A percentile compares a stretch with the other conserved stretches of the same genome.
These are phyloP conservation scores for Botryotinia calthae DNA, from an alignment of 2,329 filamentous ascomycete species.

Conservation along the genomic window DNA sequence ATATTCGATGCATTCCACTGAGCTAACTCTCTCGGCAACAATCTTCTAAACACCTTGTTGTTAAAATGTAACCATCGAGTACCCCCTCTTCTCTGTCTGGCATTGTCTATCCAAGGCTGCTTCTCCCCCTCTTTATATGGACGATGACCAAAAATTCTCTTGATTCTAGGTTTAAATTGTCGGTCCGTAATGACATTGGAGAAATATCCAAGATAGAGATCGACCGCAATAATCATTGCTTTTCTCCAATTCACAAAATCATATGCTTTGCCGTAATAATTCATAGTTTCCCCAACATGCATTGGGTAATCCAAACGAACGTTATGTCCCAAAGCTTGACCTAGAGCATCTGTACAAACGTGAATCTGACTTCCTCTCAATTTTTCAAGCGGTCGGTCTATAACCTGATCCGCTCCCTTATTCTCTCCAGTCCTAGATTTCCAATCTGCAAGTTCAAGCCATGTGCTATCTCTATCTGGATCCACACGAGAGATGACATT, in stretches of 20 bases:
- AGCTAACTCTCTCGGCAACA: neutral
- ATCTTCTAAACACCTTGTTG: neutral
- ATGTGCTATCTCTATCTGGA: neutral
- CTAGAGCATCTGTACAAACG: neutral
- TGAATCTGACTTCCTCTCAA: neutral
- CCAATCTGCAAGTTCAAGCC: slow-evolving; percentile 9
- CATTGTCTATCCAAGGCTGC: neutral
- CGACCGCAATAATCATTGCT: neutral
- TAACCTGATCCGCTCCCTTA: neutral
- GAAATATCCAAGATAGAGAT: slow-evolving; percentile 5
- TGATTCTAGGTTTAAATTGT: neutral
- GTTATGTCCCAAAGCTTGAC: neutral
- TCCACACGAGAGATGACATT: slow-evolving; percentile 6
- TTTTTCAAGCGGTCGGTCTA: too few relatives aligned
- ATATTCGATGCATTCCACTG: slow-evolving; percentile 9
- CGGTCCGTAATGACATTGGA: neutral
- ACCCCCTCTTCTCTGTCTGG: neutral
- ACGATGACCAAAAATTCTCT: neutral
- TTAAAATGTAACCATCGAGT: slow-evolving; percentile 1
- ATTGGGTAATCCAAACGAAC: neutral
- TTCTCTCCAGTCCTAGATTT: neutral
- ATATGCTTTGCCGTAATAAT: neutral
- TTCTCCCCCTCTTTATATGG: neutral
- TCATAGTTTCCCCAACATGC: too few relatives aligned
- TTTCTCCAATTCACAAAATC: neutral